Conservation (phyloP, 2,329 filamentous ascomycete species). For the Setomelanomma holmii region DNA sequence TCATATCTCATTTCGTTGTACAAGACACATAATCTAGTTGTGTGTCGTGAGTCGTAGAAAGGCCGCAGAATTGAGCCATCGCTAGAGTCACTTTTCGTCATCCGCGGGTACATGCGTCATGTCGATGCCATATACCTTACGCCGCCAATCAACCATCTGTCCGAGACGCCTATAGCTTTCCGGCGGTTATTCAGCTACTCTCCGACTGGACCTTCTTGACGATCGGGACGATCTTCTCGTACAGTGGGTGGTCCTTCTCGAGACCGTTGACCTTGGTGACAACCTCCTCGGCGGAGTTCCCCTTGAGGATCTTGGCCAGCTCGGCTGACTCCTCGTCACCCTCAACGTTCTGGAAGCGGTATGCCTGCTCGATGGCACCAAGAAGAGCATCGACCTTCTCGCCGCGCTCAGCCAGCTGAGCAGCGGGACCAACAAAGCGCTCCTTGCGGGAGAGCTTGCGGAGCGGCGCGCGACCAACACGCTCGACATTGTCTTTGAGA, state of each 20-base stretch:
- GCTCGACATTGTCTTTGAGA: slow-evolving; percentile 90
- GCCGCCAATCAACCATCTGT: not conserved
- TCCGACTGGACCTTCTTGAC: slow-evolving; percentile 78
- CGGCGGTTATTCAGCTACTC: slow-evolving; percentile 24
- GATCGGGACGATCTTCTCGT: slow-evolving; percentile 74
- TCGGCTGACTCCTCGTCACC: slow-evolving; percentile 89
- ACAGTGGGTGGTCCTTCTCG: slow-evolving; percentile 77
- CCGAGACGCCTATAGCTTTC: slow-evolving; percentile 16
- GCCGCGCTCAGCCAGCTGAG: slow-evolving; percentile 83
- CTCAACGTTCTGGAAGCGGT: slow-evolving; percentile 94
- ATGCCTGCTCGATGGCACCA: slow-evolving; percentile 85
- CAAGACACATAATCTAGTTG: slow-evolving; percentile 11
- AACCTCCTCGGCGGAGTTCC: slow-evolving; percentile 74
- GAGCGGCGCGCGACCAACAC: slow-evolving; percentile 91
- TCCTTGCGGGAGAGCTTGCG: slow-evolving; percentile 95
- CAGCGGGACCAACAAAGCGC: slow-evolving; percentile 91
- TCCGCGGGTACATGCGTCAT: slow-evolving; percentile 7
- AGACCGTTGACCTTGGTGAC: slow-evolving; percentile 84
- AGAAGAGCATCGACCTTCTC: slow-evolving; percentile 77
- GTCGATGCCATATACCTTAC: slow-evolving; percentile 6
- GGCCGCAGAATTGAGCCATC: slow-evolving; percentile 7
- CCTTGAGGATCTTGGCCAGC: slow-evolving; percentile 83
- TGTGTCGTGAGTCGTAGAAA: slow-evolving; percentile 11
- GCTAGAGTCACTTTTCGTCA: slow-evolving; percentile 14
- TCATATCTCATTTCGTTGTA: slow-evolving; percentile 26